Conservation (phyloP, 1,139 yeast genomes). For the Debaryomyces subglobosus region DNA sequence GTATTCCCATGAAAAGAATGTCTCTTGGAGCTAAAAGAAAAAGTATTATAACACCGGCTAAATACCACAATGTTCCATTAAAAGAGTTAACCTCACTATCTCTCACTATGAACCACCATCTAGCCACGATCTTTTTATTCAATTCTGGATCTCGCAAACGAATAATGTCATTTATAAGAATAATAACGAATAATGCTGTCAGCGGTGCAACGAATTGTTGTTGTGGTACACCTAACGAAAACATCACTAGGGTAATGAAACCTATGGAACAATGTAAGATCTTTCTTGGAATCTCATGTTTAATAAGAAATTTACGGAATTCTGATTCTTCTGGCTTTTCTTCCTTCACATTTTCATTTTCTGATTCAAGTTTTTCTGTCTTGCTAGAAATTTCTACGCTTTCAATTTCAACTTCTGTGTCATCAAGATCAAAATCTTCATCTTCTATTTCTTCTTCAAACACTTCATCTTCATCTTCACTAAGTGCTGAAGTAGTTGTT, state of each 20-base stretch:
- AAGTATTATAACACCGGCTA: slow-evolving; percentile 75
- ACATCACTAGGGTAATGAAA: slow-evolving; percentile 70
- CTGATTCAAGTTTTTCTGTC: background rate
- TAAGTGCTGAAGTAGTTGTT: slow-evolving; percentile 18
- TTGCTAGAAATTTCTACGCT: background rate
- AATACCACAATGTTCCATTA: slow-evolving; percentile 87
- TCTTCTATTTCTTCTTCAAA: slow-evolving; percentile 14
- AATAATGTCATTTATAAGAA: slow-evolving; percentile 67
- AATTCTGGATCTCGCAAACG: slow-evolving; percentile 64
- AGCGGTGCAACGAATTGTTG: slow-evolving; percentile 63
- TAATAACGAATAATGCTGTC: slow-evolving; percentile 51
- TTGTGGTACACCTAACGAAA: slow-evolving; percentile 62
- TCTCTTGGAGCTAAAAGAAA: slow-evolving; percentile 78
- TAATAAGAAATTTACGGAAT: slow-evolving; percentile 58
- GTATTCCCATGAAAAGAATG: slow-evolving; percentile 71
- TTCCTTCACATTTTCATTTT: background rate
- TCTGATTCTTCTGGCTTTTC: slow-evolving; percentile 10
- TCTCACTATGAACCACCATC: slow-evolving; percentile 81
- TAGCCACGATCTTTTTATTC: slow-evolving; percentile 64
- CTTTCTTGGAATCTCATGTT: slow-evolving; percentile 89
- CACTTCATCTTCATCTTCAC: slow-evolving; percentile 23
- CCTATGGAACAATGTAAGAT: slow-evolving; percentile 88
- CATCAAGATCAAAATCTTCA: slow-evolving; percentile 18
- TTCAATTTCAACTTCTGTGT: slow-evolving; percentile 13
- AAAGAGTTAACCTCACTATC: slow-evolving; percentile 68